These are phyloP conservation scores for Coemansia asiatica DNA, from an alignment of 192 early-diverging fungal species.

Conservation along the genomic window DNA sequence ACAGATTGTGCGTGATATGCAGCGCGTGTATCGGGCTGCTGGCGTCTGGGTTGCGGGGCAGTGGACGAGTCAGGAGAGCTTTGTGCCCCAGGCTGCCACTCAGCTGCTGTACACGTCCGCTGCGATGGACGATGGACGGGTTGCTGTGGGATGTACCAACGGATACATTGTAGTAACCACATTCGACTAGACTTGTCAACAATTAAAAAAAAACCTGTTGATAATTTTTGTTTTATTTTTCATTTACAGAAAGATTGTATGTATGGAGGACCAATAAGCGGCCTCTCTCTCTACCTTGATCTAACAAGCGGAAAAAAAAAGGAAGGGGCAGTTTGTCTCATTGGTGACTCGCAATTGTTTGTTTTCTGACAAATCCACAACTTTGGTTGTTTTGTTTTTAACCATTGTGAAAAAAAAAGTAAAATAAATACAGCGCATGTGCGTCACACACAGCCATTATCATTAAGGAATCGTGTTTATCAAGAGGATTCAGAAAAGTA, in stretches of 20 bases:
- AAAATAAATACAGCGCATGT: not conserved
- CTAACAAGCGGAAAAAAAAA: too few relatives aligned
- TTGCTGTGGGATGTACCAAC: conserved; percentile 44
- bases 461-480: too few relatives aligned
- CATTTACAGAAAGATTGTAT: too few relatives aligned
- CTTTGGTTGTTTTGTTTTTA: not conserved
- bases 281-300: too few relatives aligned
- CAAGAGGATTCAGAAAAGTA: too few relatives aligned
- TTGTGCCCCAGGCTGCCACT: conserved; percentile 15
- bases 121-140: conserved; percentile 39
- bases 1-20: conserved; percentile 29
- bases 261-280: too few relatives aligned
- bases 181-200: conserved; percentile 29
- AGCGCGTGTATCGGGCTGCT: conserved; percentile 15
- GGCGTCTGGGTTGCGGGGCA: not conserved
- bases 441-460: not conserved
- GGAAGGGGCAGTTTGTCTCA: not conserved
- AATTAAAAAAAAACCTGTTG: too few relatives aligned
- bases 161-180: conserved; percentile 43
- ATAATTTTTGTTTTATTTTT: not conserved
- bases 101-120: conserved; percentile 11
- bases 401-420: not conserved
- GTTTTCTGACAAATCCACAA: not conserved
- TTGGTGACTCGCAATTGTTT: not conserved
- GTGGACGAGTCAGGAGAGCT: not conserved